Evolutionary conservation across 192 early-diverging fungal species (phyloP), one percentile per base, ranked within the genome.

Genomic region (Anaeromyces robustus): DNA sequence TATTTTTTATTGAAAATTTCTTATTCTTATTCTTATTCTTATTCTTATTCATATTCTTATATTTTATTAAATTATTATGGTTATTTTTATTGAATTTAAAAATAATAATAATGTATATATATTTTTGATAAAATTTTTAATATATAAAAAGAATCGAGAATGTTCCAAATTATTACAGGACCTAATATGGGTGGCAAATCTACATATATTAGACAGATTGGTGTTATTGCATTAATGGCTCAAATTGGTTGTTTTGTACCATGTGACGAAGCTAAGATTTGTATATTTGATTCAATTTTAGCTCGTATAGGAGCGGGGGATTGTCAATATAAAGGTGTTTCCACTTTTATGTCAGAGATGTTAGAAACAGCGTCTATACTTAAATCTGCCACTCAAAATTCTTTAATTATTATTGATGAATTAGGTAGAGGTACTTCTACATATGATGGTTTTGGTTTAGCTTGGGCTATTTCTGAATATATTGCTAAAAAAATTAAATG

Each of bases 171-270:
- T 41, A 97, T 98, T 77, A 97, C 96, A 0, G 97, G 97, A 0
- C 97, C 97, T 22, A 99, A 99, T 86, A 99, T 99, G 97, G 96
- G 96, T 81, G 97, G 97, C 59, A 99, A 99, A 84, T 96, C 95
- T 13, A 99, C 97, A 0, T 99, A 96, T 84, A 97, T 97, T 81
- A 89, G 97, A 19, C 95, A 96, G 87, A 94, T 96, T 82, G 97
- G 95, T 43, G 94, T 96, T 26, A 93, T 96, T 81, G 90, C 94
- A 11, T 84, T 99, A 80, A 96, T 98, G 95, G 95, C 96, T 12
- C 97, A 98, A 81, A 88, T 93, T 34, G 97, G 96, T 2, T 96
- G 94, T 79, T 98, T 96, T 87, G 96, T 99, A 0, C 96, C 97
- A 0, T 96, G 95, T 82, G 85, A 82, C 19, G 80, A 81, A 32